These are phyloP conservation scores for Boletus reticulatus DNA, from an alignment of 768 basidiomycete species.

Conservation along the genomic window DNA sequence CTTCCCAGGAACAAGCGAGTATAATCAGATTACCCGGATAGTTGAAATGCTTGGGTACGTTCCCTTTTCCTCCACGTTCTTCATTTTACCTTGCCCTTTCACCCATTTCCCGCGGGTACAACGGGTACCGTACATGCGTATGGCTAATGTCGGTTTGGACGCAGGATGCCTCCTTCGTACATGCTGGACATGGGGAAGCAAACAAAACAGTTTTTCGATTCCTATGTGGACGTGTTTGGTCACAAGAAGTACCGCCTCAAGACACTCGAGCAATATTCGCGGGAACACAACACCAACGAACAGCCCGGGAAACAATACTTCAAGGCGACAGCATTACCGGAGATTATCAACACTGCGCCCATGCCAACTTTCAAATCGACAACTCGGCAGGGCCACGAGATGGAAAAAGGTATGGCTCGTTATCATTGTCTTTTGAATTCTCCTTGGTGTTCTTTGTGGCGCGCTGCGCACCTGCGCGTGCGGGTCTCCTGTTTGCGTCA, in stretches of 20 bases:
- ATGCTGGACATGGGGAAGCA: constrained; percentile 98
- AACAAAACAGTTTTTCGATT: constrained; percentile 89
- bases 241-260: constrained; percentile 88
- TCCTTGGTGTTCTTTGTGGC: not conserved
- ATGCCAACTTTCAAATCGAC: constrained; percentile 82
- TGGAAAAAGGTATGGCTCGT: constrained; percentile 76
- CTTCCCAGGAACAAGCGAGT: constrained; percentile 99
- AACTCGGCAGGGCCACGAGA: constrained; percentile 67
- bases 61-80: not conserved
- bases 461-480: not conserved
- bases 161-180: constrained; percentile 82
- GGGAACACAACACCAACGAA: constrained; percentile 93
- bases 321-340: constrained; percentile 88
- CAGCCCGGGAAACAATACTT: constrained; percentile 99
- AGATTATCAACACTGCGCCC: constrained; percentile 96
- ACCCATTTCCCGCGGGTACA: not conserved
- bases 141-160: constrained; percentile 2
- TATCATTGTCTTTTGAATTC: not conserved
- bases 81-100: not conserved
- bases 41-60: constrained; percentile 97
- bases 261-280: constrained; percentile 90
- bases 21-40: constrained; percentile 96
- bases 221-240: constrained; percentile 66
- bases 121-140: not conserved
- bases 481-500: not conserved